phyloP scores from a whole-genome alignment of 2,329 filamentous ascomycete genomes.

The Ceratocystis colombiana region DNA sequence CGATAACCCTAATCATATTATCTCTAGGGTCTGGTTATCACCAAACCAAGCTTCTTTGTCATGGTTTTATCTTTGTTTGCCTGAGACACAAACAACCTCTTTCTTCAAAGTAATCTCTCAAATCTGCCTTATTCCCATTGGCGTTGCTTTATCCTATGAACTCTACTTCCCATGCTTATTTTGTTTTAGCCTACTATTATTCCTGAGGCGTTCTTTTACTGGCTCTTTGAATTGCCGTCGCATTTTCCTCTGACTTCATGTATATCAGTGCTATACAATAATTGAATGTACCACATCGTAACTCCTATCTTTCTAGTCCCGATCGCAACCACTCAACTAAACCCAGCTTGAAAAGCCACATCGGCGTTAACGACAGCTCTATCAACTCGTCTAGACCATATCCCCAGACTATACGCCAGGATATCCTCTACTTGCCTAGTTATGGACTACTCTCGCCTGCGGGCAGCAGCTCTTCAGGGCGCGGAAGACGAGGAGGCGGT shows the following conservation, averaged over 20 bases:
- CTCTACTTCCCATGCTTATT: not conserved
- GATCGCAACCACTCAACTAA: not conserved
- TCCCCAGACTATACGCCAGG: too few species aligned
- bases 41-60: not conserved
- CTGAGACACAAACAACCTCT: not conserved
- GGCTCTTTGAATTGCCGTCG: not conserved
- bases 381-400: not conserved
- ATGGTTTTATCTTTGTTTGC: not conserved
- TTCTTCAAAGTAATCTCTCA: not conserved
- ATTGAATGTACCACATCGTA: not conserved
- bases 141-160: not conserved
- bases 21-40: not conserved
- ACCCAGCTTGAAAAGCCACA: not conserved
- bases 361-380: not conserved
- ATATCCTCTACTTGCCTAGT: not conserved
- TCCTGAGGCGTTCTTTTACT: not conserved
- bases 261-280: not conserved
- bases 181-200: not conserved
- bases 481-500: conserved; percentile 92
- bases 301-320: not conserved
- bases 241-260: not conserved
- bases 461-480: conserved; percentile 75
- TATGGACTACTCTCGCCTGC: conserved; percentile 68
- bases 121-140: not conserved
- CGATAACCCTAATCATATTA: not conserved